Conservation (phyloP, 148 eudicot species). For the Diospyros lotus region DNA sequence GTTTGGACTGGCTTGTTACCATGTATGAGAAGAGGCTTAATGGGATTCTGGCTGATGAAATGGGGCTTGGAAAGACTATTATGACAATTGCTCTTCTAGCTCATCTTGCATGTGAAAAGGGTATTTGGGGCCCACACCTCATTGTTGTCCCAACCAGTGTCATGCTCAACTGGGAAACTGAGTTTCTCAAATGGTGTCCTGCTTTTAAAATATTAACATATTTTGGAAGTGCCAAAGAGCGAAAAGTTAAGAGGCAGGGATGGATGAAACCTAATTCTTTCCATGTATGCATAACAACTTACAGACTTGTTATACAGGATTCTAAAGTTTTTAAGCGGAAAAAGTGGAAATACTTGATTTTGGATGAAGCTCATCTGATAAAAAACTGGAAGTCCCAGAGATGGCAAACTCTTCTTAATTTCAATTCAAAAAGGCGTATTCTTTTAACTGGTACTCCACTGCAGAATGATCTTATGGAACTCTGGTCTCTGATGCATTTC, state of each 20-base stretch:
- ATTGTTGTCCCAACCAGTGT: constrained; percentile 99
- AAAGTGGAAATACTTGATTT: constrained; percentile 97
- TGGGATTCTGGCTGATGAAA: constrained; percentile 95
- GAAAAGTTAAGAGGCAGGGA: constrained; percentile 90
- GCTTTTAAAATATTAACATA: constrained; percentile 97
- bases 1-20: constrained; percentile 98
- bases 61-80: constrained; percentile 98
- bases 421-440: constrained; percentile 93
- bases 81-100: constrained; percentile 99
- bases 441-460: constrained; percentile 97
- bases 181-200: constrained; percentile 99
- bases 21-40: constrained; percentile 99
- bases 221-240: constrained; percentile 98
- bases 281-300: constrained; percentile 96
- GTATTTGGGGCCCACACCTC: constrained; percentile 99
- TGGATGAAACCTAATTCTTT: constrained; percentile 96
- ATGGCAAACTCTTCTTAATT: constrained; percentile 97
- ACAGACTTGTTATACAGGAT: constrained; percentile 98
- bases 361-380: constrained; percentile 99
- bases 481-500: constrained; percentile 99
- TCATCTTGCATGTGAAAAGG: constrained; percentile 95
- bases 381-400: constrained; percentile 99
- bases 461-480: constrained; percentile 99
- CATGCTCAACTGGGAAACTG: constrained; percentile 99
- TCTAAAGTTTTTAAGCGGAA: constrained; percentile 94